Evolutionary conservation across 1,284 basidiomycete genomes (phyloP), one percentile per base, ranked within the genome.

Genomic region (Irpex sp.): DNA sequence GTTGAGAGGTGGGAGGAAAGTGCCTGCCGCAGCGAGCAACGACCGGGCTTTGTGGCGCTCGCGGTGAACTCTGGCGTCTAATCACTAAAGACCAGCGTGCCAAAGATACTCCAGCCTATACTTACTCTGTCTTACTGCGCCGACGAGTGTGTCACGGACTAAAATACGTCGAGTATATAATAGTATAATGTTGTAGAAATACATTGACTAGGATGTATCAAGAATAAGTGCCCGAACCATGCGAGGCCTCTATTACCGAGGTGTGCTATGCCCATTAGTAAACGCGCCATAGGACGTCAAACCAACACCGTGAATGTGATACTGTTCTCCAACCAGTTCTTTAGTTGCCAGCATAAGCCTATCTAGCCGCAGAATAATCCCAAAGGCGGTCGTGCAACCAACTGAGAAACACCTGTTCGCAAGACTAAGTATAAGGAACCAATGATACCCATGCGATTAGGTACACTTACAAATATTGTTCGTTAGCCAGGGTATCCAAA

Each of bases 321-420:
- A 92, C 67, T 89, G 88, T 72, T 93, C 91, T 0, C 91, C 92
- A 0, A 93, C 91, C 58, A 93, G 77, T 71, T 92, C 88, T 71
- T 93, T 93, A 13, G 85, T 83, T 1, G 89, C 89, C 1, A 92
- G 70, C 88, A 92, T 91, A 57, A 93, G 74, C 62, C 84, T 78
- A 68, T 93, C 92, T 48, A 93, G 74, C 4, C 88, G 79, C 9
- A 82, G 82, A 37, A 93, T 77, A 58, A 93, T 83, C 0, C 83
- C 82, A 66, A 85, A 92, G 0, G 88, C 79, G 1, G 87, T 89
- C 0, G 87, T 83, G 31, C 91, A 86, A 8, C 89, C 92, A n/a
- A 91, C 89, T 51, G 86, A 89, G 69, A 91, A 91, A 66, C 79
- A 85, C 70, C 89, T 91, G 65, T 19, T 19, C 9, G 49, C 9